These are phyloP conservation scores for Lachnellula willkommii DNA, from an alignment of 2,329 filamentous ascomycete species.

Conservation along the genomic window DNA sequence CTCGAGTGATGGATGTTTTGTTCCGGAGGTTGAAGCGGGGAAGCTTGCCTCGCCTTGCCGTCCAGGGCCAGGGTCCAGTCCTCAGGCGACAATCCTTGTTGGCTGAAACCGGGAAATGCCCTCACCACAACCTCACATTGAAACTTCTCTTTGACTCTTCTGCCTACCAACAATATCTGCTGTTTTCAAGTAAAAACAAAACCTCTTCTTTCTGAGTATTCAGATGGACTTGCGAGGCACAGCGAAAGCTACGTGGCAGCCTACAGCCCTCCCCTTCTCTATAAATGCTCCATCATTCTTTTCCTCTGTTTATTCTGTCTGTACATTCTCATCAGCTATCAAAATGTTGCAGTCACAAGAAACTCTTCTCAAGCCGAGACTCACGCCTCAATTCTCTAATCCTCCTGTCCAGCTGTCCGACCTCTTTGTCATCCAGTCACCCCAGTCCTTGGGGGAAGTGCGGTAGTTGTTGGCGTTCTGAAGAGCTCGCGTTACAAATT, in stretches of 20 bases:
- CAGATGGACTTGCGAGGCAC: not conserved
- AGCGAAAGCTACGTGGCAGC: not conserved
- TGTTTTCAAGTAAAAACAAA: no score
- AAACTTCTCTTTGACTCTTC: no score
- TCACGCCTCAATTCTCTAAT: not conserved
- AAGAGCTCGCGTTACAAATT: no score
- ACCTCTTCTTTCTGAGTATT: no score
- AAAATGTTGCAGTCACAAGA: not conserved
- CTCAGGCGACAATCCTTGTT: not conserved
- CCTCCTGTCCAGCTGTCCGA: no score
- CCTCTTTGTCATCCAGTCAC: no score
- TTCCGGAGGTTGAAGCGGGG: conserved; percentile 2
- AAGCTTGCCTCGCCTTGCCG: not conserved
- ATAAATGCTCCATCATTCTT: not conserved
- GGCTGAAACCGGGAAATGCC: not conserved
- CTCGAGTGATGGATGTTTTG: not conserved
- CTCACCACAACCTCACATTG: not conserved
- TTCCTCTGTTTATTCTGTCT: not conserved
- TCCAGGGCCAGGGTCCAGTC: no score
- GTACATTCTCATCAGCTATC: not conserved
- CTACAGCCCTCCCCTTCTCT: not conserved
- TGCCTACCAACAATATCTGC: no score
- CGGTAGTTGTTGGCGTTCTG: no score
- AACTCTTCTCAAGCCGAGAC: not conserved
- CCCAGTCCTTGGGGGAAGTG: no score